Base-by-base conservation (phyloP, 768 basidiomycete species). In the Butyriboletus loyo region DNA sequence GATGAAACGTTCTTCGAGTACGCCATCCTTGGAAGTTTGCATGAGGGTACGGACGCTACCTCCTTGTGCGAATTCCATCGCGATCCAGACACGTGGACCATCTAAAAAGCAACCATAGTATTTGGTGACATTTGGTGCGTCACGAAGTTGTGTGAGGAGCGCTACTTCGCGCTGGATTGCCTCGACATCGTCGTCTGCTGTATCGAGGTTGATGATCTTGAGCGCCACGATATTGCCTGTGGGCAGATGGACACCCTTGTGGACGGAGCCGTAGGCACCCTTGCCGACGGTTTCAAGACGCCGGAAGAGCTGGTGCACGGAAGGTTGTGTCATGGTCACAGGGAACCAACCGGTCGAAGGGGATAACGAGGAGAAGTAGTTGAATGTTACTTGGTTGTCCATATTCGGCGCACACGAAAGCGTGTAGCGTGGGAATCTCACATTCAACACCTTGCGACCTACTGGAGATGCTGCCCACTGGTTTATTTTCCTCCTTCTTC, bases 171-270 rank as follows among this genome's bases (percentile, higher is more conserved):
- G 87, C 72, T 98, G 96, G 48, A 98, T 98, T 72, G 95, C 96
- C 44, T 77, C 89, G 17, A 97, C 93, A 67, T 99, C 97, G 70
- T 99, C 96, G 69, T 95, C 96, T 50, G 87, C 83, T 24, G 88
- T 95, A 72, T 98, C 97, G 59, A 98, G 86, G 72, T 98, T 92
- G 75, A 99, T 98, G 70, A 98, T 95, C 75, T 99, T 99, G 74
- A 98, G 85, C 17, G 95, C 97, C 31, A 99, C 92, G 50, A 94
- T 79, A 50, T 90, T 89, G 19, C 92, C 91, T 0, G 92, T 87
- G 0, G 86, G 79, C 45, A 89, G 80, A 61, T 98, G 88, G 49
- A 85, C 75, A 14, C 92, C 96, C 66, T 88, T 92, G 76, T 95
- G 92, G 14, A 99, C 96, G 9, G 92, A 92, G 40, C 97, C 96